These are phyloP conservation scores for Kondoa malvinella DNA, from an alignment of 768 basidiomycete species.

Conservation along the genomic window DNA sequence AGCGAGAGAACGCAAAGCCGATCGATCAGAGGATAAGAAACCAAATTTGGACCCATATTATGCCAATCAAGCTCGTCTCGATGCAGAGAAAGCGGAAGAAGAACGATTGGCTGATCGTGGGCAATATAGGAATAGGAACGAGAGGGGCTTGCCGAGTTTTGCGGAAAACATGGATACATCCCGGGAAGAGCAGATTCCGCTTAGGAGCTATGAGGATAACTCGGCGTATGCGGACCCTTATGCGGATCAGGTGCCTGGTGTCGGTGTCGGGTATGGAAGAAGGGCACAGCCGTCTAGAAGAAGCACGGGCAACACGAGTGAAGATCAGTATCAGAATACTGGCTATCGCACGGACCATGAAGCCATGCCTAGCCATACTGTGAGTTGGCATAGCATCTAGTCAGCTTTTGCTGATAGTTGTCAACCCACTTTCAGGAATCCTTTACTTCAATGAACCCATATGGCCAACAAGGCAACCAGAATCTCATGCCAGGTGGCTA, in stretches of 20 bases:
- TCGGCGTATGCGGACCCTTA: neutral
- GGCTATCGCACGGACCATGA: neutral
- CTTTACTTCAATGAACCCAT: conserved; percentile 1
- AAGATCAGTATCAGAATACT: neutral
- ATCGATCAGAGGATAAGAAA: conserved; percentile 6
- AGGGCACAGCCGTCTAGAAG: neutral
- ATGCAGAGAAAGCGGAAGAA: conserved; percentile 8
- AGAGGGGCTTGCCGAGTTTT: conserved; percentile 1
- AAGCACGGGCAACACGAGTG: neutral
- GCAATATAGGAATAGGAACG: neutral
- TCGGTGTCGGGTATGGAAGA: conserved; percentile 6
- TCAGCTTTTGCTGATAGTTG: neutral
- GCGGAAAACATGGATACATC: neutral
- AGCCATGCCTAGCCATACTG: neutral
- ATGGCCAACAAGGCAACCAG: neutral
- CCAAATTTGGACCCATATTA: conserved; percentile 12
- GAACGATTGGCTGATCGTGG: neutral
- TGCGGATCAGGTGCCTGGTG: neutral
- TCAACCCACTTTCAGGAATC: neutral
- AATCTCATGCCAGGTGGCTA: too few relatives aligned
- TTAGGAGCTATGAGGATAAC: neutral
- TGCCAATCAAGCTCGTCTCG: conserved; percentile 11
- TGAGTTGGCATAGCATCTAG: neutral
- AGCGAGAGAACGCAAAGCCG: conserved; percentile 35
- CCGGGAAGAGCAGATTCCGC: conserved; percentile 3